These are phyloP conservation scores for Chaetomium cochliodes DNA, from an alignment of 495 filamentous ascomycete genomes.

Conservation along the genomic window DNA sequence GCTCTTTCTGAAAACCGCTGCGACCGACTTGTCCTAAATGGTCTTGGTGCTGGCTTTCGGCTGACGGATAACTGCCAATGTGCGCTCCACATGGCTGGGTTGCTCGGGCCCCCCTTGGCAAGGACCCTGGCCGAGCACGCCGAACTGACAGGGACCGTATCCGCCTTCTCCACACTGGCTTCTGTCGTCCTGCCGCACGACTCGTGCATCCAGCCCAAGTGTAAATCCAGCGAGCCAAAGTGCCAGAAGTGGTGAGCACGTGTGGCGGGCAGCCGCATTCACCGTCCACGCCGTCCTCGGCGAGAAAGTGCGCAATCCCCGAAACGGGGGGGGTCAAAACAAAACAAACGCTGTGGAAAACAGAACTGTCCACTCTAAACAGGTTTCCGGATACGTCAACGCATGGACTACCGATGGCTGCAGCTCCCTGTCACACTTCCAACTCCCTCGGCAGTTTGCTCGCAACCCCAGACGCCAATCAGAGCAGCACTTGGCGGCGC, in stretches of 20 bases:
- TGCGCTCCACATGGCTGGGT: slow-evolving; percentile 8
- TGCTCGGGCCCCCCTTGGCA: slow-evolving; percentile 13
- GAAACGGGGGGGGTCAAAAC: neutral
- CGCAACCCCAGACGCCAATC: neutral
- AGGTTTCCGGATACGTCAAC: no score
- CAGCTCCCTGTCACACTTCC: neutral
- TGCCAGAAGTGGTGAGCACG: neutral
- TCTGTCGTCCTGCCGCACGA: slow-evolving; percentile 1
- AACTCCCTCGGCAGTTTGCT: slow-evolving; percentile 10
- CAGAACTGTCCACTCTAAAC: no score
- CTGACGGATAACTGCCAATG: neutral
- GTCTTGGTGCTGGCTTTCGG: neutral
- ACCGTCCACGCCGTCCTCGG: neutral
- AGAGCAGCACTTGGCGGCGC: neutral
- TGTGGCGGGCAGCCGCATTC: neutral
- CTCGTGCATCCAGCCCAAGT: slow-evolving; percentile 2
- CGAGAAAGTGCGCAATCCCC: neutral
- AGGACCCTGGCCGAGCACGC: neutral
- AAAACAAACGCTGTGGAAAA: neutral
- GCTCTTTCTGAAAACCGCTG: neutral
- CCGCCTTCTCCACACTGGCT: slow-evolving; percentile 6
- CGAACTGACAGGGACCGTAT: slow-evolving; percentile 13
- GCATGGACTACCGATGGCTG: neutral
- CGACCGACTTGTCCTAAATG: slow-evolving; percentile 6
- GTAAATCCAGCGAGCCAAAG: neutral